Evolutionary conservation across 1,284 basidiomycete genomes (phyloP).

Genomic region (Singerocomus rubriflavus): DNA sequence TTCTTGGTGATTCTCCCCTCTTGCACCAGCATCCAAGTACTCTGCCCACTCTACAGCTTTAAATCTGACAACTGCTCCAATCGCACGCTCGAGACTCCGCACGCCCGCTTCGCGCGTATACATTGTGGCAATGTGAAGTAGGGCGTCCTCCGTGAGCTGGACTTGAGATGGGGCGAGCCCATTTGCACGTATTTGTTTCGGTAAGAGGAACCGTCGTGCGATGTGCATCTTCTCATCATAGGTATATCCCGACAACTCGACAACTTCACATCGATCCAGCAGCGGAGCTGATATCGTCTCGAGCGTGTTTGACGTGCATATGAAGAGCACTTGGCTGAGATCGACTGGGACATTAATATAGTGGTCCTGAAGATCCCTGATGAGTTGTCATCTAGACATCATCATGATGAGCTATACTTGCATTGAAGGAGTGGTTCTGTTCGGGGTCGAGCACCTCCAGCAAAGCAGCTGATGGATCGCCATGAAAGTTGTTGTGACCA

Average conservation of each 20-base stretch:
- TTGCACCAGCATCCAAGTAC: constrained; percentile 47
- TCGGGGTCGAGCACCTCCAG: constrained; percentile 91
- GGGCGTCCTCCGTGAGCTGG: constrained; percentile 61
- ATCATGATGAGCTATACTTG: constrained; percentile 34
- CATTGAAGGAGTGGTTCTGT: constrained; percentile 84
- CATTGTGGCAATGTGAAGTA: constrained; percentile 68
- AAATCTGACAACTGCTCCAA: constrained; percentile 80
- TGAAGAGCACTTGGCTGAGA: constrained; percentile 83
- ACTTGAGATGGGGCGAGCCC: constrained; percentile 57
- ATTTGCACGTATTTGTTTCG: constrained; percentile 78
- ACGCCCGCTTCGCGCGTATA: constrained; percentile 93
- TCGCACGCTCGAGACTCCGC: constrained; percentile 83
- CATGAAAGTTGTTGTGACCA: constrained; percentile 81
- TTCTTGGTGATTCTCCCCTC: constrained; percentile 23
- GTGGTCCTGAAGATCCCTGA: constrained; percentile 59
- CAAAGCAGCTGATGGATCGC: constrained; percentile 84
- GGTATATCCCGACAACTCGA: constrained; percentile 78
- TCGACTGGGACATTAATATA: constrained; percentile 91
- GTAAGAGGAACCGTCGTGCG: constrained; percentile 78
- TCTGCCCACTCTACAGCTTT: constrained; percentile 91
- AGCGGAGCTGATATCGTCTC: constrained; percentile 88
- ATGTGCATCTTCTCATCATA: constrained; percentile 91
- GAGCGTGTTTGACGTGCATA: constrained; percentile 84
- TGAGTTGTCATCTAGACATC: constrained; percentile 4
- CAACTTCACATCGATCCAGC: constrained; percentile 70